Evolutionary conservation across 306 rosid species (phyloP), one percentile per base, ranked within the genome.

Genomic region (Arachis stenosperma): DNA sequence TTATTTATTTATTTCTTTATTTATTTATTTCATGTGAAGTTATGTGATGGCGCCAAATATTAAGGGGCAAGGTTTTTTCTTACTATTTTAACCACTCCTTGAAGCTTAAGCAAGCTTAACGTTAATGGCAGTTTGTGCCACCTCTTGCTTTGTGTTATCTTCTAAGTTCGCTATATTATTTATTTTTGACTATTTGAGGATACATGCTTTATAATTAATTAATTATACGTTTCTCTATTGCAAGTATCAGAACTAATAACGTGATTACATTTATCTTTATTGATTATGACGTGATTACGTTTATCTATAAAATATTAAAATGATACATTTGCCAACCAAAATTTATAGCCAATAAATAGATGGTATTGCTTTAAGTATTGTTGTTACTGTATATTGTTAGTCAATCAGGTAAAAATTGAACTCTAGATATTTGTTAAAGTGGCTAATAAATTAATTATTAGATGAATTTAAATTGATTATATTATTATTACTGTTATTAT

Each of bases 61-160:
- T 12, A 10, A 42, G 12, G 53, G 37, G 14, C 1, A 9, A 48
- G 59, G 9, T 30, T 67, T 67, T 36, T 33, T 33, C 4, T 33
- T 4, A 33, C 2, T 33, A 33, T 4, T 33, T 33, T 33, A 33
- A 33, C 37, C 2, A 33, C 3, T 33, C 3, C 37, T 33, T 33
- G 37, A 33, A 33, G 37, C 37, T 46, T 29, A 27, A 65, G 69
- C 2, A 13, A 42, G 14, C 36, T 46, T 29, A 27, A 65, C 29
- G 13, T 66, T 66, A 29, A 66, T 47, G 43, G 71, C 29, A 17
- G 58, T 30, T 66, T 6, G 44, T 63, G 58, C 71, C 43, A 11
- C 58, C 14, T 6, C 57, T 46, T 65, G 3, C 41, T 41, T 7
- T 17, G 17, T 17, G 0, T 43, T 47, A 12, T 8, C 11, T 15